Percentiles rank a stretch among this genome's conserved stretches.
Conservation (phyloP, 1,139 yeast species). For the Candida sp. region DNA sequence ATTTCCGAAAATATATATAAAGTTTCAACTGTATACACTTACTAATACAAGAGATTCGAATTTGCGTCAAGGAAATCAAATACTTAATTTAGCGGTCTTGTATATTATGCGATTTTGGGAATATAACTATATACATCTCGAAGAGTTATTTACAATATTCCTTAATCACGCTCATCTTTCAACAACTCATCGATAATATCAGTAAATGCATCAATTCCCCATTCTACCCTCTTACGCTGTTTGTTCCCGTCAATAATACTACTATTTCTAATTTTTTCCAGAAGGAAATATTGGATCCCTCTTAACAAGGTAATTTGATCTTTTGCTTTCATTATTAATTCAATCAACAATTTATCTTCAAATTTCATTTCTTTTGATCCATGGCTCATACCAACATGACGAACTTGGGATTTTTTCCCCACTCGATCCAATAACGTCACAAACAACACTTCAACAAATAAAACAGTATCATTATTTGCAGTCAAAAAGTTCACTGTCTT, state of each 20-base stretch:
- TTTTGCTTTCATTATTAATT: conserved; percentile 54
- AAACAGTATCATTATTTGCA: conserved; percentile 55
- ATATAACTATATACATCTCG: no score
- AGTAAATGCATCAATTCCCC: conserved; percentile 63
- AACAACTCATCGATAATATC: conserved; percentile 53
- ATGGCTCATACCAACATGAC: conserved; percentile 38
- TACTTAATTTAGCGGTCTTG: no score
- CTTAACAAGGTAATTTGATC: conserved; percentile 62
- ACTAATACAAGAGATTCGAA: no score
- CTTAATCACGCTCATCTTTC: conserved; percentile 11
- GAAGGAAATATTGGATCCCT: conserved; percentile 72
- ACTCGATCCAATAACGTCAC: conserved; percentile 63
- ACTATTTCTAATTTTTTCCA: conserved; percentile 48
- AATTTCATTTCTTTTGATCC: conserved; percentile 39
- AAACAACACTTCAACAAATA: conserved; percentile 73
- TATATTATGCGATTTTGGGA: no score
- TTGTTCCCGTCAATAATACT: conserved; percentile 54
- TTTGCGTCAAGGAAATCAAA: no score
- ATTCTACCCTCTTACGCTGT: conserved; percentile 59
- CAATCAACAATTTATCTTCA: conserved; percentile 53
- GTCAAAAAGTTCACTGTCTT: conserved; percentile 75
- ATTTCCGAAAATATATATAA: no score
- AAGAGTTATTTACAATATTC: no score
- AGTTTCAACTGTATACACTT: no score
- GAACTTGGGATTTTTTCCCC: conserved; percentile 61